Base-by-base conservation (phyloP, 371 early-diverging fungal genomes). In the Apophysomyces elegans region DNA sequence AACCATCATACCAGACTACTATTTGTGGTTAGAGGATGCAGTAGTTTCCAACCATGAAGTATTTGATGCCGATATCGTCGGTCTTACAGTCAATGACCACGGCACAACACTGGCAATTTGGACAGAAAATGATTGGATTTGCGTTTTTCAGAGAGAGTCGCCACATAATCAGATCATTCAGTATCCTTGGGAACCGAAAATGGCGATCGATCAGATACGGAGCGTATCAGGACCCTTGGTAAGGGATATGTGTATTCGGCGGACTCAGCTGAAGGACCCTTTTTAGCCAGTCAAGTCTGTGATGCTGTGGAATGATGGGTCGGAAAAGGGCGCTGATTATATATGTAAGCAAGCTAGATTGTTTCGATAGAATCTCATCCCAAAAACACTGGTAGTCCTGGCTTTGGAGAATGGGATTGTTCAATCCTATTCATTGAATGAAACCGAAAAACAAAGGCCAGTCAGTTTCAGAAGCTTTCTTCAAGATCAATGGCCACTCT, bases 61-160 rank as follows among this genome's bases (percentile, higher is more conserved):
- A 35, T 64, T 46, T 36, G 69, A 77, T 56, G 68, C 62, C 2
- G 69, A 69, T 9, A 78, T 78, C 18, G 43, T 39, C 5, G 83
- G 83, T 1, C 45, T 75, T 36, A 45, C 67, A 16, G 37, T 79
- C 18, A 71, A 78, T 57, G 58, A 74, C 0, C 59, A 68, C 8
- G 78, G 78, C 0, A 66, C 67, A 0, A 32, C 67, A 1, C 46
- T 79, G 57, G 79, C 78, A 0, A 26, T 78, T 6, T 82, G 83
- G 83, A 77, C 81, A 11, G 78, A 80, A 37, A 36, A 74, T 36
- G 65, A 59, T 38, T 57, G 67, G 5, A 11, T 73, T 4, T 78
- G 75, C 26, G 66, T 76, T 26, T 78, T 75, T 63, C 64, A 67
- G 50, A 66, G 46, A 41, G 66, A 65, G 68, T 44, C 37, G 7